Evolutionary conservation across 345 rosid genomes (phyloP), one percentile per base, ranked within the genome.

Genomic region (Eutrema japonicum): DNA sequence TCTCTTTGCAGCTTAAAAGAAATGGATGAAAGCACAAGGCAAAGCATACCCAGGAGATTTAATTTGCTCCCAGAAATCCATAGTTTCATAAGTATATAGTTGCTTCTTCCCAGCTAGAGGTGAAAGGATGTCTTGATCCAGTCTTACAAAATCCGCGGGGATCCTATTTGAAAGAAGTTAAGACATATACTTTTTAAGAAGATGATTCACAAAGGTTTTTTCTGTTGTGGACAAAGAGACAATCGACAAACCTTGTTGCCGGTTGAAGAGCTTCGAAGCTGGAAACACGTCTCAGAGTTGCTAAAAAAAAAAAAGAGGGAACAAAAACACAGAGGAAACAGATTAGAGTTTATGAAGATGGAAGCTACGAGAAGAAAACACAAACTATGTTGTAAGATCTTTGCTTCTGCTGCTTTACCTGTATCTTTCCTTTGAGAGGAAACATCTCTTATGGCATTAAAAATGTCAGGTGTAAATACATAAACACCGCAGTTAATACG

Each of bases 91-190:
- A 68, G 92, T 84, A 64, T 89, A 93, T 2, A 91, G 73, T 71
- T 82, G 89, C 79, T 84, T 93, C 87, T 93, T 91, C 64, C 98
- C 98, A 14, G 98, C 97, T 77, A 93, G 88, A 83, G 97, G 98
- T 60, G 98, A 84, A 65, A 93, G 83, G 61, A 93, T 93, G 74
- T 91, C 97, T 78, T 93, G 98, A 83, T 93, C 98, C 72, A 93
- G 73, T 75, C 98, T 84, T 26, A 93, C 87, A 79, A 85, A 93
- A 82, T 89, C 90, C 10, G 85, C 38, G 2, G 96, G 79, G 76
- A 73, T 87, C 84, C 98, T 92, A 85, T 57, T 60, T 61, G 43
- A 36, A 62, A 48, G 10, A 30, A 40, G 45, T 37, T 30, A 8
- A 65, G 54, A 68, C 51, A 35, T 38, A 64, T 83, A 48, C 75